phyloP scores from a whole-genome alignment of 352 stramenopile species.

The Pythium myriotylum region DNA sequence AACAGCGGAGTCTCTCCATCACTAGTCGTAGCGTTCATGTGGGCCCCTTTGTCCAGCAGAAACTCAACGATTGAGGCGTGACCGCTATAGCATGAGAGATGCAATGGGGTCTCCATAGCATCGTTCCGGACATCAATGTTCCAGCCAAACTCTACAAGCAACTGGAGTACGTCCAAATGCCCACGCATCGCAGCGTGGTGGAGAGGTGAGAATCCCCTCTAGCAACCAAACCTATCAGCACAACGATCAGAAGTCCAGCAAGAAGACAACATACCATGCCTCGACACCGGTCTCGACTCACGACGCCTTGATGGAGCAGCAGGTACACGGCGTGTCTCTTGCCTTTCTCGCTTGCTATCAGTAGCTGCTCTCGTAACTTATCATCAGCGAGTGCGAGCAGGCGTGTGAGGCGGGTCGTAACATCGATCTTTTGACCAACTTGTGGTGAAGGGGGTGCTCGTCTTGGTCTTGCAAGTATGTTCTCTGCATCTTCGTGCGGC shows the following conservation, averaged over 20 bases:
- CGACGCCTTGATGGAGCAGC: constrained; percentile 63
- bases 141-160: constrained; percentile 74
- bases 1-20: constrained; percentile 76
- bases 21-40: constrained; percentile 49
- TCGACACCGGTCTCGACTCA: constrained; percentile 51
- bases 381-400: constrained; percentile 42
- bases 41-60: constrained; percentile 60
- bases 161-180: constrained; percentile 64
- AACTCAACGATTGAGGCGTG: constrained; percentile 56
- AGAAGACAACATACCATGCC: constrained; percentile 64
- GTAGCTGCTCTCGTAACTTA: constrained; percentile 58
- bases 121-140: constrained; percentile 47
- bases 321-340: constrained; percentile 68
- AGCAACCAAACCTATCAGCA: not conserved
- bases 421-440: constrained; percentile 10
- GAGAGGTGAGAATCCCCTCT: constrained; percentile 66
- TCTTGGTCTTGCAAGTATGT: too few species aligned
- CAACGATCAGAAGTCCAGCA: too few species aligned
- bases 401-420: constrained; percentile 38
- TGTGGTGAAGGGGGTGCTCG: not conserved
- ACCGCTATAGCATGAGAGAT: constrained; percentile 69
- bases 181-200: constrained; percentile 72
- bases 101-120: constrained; percentile 60
- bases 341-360: constrained; percentile 74
- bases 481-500: constrained; percentile 4